A percentile compares a stretch with the other conserved stretches of the same genome.
These are phyloP conservation scores for Volvariella volvacea DNA, from an alignment of 1,284 basidiomycete genomes.

Conservation along the genomic window DNA sequence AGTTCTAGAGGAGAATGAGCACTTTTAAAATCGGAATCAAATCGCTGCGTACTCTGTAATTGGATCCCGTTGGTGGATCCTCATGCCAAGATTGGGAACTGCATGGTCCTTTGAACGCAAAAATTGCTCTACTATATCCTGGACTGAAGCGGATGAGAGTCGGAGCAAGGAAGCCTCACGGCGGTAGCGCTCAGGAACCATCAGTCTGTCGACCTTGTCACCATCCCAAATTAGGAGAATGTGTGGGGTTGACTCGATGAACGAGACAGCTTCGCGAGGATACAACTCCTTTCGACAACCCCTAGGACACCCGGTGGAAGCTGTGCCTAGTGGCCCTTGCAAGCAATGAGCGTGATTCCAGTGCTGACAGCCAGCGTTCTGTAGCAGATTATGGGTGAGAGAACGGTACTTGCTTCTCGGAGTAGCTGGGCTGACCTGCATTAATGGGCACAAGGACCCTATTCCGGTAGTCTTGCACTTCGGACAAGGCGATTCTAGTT, in stretches of 20 bases:
- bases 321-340: constrained; percentile 6
- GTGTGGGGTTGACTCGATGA: constrained; percentile 11
- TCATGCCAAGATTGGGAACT: constrained; percentile 11
- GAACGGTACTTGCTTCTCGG: too few relatives aligned
- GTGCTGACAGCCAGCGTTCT: constrained; percentile 21
- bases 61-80: constrained; percentile 16
- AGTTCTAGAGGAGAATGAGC: constrained; percentile 10
- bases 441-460: too few relatives aligned
- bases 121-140: not conserved
- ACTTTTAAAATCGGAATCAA: not conserved
- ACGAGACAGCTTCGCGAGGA: constrained; percentile 5
- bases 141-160: not conserved
- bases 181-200: constrained; percentile 12
- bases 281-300: not conserved
- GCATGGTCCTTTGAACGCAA: constrained; percentile 1
- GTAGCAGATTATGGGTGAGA: not conserved
- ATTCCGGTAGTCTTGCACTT: too few relatives aligned
- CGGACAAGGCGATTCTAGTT: too few relatives aligned
- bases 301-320: not conserved
- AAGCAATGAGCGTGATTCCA: constrained; percentile 21
- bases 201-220: constrained; percentile 16
- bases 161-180: not conserved
- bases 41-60: constrained; percentile 13
- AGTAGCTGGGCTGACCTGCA: too few relatives aligned
- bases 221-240: constrained; percentile 19